These are phyloP conservation scores for Fraxinus pennsylvanica DNA, from an alignment of 257 asterid species.

Conservation along the genomic window DNA sequence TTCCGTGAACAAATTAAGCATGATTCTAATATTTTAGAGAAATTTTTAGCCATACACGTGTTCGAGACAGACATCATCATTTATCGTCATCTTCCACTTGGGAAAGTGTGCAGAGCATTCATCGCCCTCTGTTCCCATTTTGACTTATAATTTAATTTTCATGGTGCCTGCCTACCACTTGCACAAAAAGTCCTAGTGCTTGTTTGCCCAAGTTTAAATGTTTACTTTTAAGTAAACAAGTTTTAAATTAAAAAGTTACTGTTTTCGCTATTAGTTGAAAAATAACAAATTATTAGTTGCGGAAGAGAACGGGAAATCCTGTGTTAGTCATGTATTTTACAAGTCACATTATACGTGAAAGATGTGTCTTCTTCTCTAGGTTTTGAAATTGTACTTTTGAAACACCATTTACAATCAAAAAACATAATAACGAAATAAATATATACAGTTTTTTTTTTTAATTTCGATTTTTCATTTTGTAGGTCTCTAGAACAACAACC, in stretches of 20 bases:
- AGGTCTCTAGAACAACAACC: no score
- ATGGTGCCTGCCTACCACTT: slow-evolving; percentile 32
- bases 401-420: no score
- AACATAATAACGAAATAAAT: no score
- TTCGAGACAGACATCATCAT: neutral
- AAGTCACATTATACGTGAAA: no score
- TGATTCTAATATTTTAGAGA: neutral
- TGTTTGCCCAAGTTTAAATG: neutral
- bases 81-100: slow-evolving; percentile 42
- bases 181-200: neutral
- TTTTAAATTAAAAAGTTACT: neutral
- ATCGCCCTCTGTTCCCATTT: slow-evolving; percentile 22
- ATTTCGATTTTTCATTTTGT: no score
- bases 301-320: no score
- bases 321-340: neutral
- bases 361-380: no score
- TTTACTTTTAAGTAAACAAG: neutral
- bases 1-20: no score
- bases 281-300: no score
- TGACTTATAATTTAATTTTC: slow-evolving; percentile 34
- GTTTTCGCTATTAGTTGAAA: no score
- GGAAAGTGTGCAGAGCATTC: neutral
- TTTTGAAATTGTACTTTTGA: no score
- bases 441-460: no score
- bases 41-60: neutral